Percentiles rank a stretch among this genome's conserved stretches.
These are phyloP conservation scores for Spathaspora girioi DNA, from an alignment of 805 yeast genomes.

Conservation along the genomic window DNA sequence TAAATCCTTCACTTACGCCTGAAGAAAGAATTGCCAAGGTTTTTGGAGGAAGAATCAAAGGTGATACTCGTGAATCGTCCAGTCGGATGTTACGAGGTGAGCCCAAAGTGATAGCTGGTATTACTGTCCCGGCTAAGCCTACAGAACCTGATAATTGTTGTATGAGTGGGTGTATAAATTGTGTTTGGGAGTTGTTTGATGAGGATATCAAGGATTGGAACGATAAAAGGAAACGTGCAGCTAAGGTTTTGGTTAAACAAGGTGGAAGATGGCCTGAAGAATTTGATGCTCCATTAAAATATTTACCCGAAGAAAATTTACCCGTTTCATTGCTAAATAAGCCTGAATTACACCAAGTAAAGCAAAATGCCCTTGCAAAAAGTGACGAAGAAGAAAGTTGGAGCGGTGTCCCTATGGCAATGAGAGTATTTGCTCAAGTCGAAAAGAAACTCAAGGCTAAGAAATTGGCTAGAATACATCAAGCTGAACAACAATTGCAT, in stretches of 20 bases:
- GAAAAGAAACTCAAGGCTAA: conserved; percentile 60
- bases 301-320: conserved; percentile 28
- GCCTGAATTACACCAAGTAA: conserved; percentile 7
- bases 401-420: conserved; percentile 64
- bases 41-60: conserved; percentile 56
- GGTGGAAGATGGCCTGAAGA: conserved; percentile 45
- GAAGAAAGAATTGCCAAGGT: conserved; percentile 47
- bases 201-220: conserved; percentile 90
- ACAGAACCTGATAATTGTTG: conserved; percentile 94
- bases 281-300: conserved; percentile 37
- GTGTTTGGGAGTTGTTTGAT: conserved; percentile 92
- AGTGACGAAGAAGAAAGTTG: conserved; percentile 26
- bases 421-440: conserved; percentile 79
- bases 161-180: conserved; percentile 94
- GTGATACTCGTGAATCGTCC: conserved; percentile 43
- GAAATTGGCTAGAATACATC: conserved; percentile 11
- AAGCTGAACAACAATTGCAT: not conserved
- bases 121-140: conserved; percentile 79
- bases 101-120: conserved; percentile 48
- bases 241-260: conserved; percentile 26
- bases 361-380: conserved; percentile 3
- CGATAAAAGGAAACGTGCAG: conserved; percentile 55
- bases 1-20: conserved; percentile 27
- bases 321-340: conserved; percentile 33
- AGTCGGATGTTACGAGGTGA: conserved; percentile 34